Base-by-base conservation (phyloP, 805 yeast species). In the Yarrowia bubula region DNA sequence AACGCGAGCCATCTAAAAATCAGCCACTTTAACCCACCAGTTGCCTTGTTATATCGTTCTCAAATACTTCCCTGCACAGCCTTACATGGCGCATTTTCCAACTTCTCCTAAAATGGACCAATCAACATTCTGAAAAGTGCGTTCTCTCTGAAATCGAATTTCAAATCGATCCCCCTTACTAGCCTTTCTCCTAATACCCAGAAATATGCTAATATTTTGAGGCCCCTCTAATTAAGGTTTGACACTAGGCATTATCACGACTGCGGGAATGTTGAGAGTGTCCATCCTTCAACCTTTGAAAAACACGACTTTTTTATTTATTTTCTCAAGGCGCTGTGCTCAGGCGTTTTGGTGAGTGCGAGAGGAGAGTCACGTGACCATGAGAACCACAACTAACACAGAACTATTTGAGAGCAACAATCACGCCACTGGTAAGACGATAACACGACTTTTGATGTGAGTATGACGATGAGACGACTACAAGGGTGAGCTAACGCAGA, bases 201-300 rank as follows among this genome's bases (percentile, higher is more conserved):
- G n/a, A n/a, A n/a, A n/a, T n/a, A n/a, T n/a, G n/a, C n/a, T n/a
- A n/a, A n/a, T n/a, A n/a, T n/a, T n/a, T n/a, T n/a, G n/a, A n/a
- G n/a, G n/a, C n/a, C n/a, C n/a, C n/a, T n/a, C 39, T 28, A 48
- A 48, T 32, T 48, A 48, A 48, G 39, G 53, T 48, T 48, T 17
- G 10, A 2, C 28, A 48, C 53, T 48, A 33, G 39, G 53, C 53
- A 48, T 48, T 48, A 48, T 48, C 53, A 48, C 53, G 53, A 32
- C 31, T 33, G 51, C 50, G 51, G 38, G 38, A 47, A n/a, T 32
- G n/a, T 31, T n/a, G 38, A n/a, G 31, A n/a, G 9, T 13, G 2
- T 32, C 37, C 22, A 32, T 22, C 14, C 14, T 11, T n/a, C 28
- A 35, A 11, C 38, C 4, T 6, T 4, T 8, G 13, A 10, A 11